These are phyloP conservation scores for Breviolum minutum DNA, from an alignment of 73 alveolate genomes.

Conservation along the genomic window DNA sequence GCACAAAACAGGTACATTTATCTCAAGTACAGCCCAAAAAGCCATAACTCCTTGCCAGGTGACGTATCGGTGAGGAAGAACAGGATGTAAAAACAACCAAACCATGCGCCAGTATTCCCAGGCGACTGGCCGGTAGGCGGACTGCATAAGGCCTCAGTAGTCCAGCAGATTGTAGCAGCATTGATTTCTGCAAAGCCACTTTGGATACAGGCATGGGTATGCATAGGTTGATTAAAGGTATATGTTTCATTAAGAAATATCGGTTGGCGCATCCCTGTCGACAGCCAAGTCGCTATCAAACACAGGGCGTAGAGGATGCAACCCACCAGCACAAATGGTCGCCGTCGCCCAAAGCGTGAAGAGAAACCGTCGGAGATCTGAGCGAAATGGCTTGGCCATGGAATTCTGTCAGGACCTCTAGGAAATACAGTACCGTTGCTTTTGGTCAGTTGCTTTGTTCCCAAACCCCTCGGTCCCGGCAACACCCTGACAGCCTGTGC, in stretches of 20 bases:
- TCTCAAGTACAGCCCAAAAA: too few species aligned
- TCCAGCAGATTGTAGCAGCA: not conserved
- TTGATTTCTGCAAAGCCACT: too few species aligned
- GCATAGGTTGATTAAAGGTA: not conserved
- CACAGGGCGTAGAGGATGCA: constrained; percentile 47
- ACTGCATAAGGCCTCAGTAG: constrained; percentile 38
- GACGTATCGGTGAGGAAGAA: constrained; percentile 79
- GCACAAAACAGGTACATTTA: too few species aligned
- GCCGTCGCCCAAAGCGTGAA: constrained; percentile 71
- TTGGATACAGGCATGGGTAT: not conserved
- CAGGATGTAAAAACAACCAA: constrained; percentile 72
- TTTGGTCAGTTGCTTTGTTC: not conserved
- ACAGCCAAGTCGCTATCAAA: constrained; percentile 8
- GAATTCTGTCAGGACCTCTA: not conserved
- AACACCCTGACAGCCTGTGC: constrained; percentile 38
- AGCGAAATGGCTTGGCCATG: not conserved
- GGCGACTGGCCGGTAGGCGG: constrained; percentile 38
- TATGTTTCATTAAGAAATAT: not conserved
- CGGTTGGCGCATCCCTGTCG: not conserved
- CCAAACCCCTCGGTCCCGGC: not conserved
- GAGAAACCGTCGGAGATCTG: constrained; percentile 91
- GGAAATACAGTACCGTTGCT: not conserved
- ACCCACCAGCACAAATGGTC: constrained; percentile 77
- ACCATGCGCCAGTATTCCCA: constrained; percentile 58
- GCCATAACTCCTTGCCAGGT: not conserved